A percentile compares a stretch with the other conserved stretches of the same genome.
Evolutionary conservation across 192 early-diverging fungal species (phyloP).

Genomic region (Podila clonocystis): DNA sequence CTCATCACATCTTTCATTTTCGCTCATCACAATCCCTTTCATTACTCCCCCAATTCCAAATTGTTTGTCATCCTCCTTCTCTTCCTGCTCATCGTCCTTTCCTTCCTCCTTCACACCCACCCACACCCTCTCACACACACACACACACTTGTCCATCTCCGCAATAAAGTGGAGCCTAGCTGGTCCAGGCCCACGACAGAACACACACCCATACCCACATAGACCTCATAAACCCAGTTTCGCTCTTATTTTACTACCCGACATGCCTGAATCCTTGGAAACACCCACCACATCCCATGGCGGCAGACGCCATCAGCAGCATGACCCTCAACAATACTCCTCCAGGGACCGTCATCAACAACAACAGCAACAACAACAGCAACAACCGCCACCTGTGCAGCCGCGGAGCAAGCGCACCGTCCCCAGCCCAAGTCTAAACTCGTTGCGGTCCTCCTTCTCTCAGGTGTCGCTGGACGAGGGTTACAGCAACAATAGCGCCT

Average conservation of each 20-base stretch:
- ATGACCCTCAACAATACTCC: neutral
- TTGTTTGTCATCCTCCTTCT: neutral
- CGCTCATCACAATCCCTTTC: neutral
- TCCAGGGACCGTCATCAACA: constrained; percentile 3
- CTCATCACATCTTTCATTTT: neutral
- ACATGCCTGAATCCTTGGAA: constrained; percentile 1
- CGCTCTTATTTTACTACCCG: no score
- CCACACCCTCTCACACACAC: no score
- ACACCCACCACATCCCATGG: neutral
- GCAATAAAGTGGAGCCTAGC: no score
- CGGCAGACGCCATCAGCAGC: neutral
- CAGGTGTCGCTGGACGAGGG: constrained; percentile 17
- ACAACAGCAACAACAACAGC: neutral
- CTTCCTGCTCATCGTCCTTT: neutral
- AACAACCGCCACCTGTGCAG: no score
- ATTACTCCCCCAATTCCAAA: no score
- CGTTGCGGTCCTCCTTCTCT: constrained; percentile 21
- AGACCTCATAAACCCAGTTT: neutral
- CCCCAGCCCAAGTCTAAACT: constrained; percentile 11
- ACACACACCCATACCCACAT: constrained; percentile 2
- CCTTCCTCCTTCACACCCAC: neutral
- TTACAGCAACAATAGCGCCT: constrained; percentile 9
- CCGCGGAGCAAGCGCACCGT: constrained; percentile 7
- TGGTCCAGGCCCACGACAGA: no score
- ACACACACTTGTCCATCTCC: no score